A percentile compares a stretch with the other conserved stretches of the same genome.
phyloP scores from a whole-genome alignment of 1,139 yeast genomes.

The Casaregolazyma lundiana region DNA sequence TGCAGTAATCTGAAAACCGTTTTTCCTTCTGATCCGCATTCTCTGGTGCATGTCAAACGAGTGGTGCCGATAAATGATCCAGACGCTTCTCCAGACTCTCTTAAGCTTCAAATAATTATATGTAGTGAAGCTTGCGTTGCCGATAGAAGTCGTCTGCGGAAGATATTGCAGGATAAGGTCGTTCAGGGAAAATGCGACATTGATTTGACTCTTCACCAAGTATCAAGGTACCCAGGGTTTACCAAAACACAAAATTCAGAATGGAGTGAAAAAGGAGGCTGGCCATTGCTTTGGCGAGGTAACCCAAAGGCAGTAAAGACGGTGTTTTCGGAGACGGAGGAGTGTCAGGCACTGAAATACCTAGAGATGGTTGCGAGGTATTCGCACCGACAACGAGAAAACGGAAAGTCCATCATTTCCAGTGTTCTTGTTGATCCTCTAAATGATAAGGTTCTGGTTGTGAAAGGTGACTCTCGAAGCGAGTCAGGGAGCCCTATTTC shows the following conservation, averaged over 20 bases:
- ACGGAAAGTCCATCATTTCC: constrained; percentile 36
- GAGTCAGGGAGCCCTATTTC: constrained; percentile 45
- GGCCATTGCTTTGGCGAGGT: constrained; percentile 96
- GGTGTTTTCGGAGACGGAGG: constrained; percentile 48
- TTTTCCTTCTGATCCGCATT: constrained; percentile 29
- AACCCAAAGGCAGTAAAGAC: constrained; percentile 76
- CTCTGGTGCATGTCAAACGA: constrained; percentile 35
- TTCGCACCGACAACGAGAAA: constrained; percentile 25
- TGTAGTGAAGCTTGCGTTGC: constrained; percentile 26
- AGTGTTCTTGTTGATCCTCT: constrained; percentile 49
- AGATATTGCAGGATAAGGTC: constrained; percentile 29
- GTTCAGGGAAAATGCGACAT: constrained; percentile 15
- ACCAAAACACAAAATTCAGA: constrained; percentile 56
- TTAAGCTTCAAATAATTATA: constrained; percentile 32
- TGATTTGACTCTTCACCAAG: constrained; percentile 31
- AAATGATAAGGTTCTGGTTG: constrained; percentile 36
- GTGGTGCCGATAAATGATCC: constrained; percentile 25
- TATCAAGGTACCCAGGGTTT: constrained; percentile 54
- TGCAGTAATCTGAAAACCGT: constrained; percentile 3
- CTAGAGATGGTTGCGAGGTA: constrained; percentile 35
- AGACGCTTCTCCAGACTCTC: constrained; percentile 19
- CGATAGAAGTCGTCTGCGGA: constrained; percentile 17
- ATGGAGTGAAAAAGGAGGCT: constrained; percentile 59
- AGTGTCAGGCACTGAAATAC: constrained; percentile 40
- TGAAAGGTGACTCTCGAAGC: constrained; percentile 39